Percentiles rank a stretch among this genome's conserved stretches.
Conservation (phyloP, 768 basidiomycete species). For the Solioccasus polychromus region DNA sequence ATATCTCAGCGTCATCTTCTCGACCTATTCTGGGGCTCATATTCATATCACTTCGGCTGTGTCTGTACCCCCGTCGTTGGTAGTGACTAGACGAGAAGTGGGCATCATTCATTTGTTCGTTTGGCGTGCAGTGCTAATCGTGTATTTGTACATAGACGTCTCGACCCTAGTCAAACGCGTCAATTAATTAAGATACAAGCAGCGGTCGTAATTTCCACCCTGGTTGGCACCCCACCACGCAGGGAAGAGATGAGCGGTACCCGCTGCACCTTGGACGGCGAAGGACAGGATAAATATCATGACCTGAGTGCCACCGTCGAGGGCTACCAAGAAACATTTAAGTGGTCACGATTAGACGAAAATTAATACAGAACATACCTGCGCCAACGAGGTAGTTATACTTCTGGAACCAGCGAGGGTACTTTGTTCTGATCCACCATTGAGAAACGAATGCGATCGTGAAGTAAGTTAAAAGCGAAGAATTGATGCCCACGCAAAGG, state of each 20-base stretch:
- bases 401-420: constrained; percentile 65
- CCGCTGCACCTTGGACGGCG: constrained; percentile 51
- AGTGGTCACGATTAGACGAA: background rate
- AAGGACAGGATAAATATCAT: constrained; percentile 55
- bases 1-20: too few relatives aligned
- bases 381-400: constrained; percentile 70
- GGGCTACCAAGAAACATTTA: constrained; percentile 16
- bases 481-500: constrained; percentile 56
- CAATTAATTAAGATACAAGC: constrained; percentile 1
- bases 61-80: too few relatives aligned
- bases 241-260: constrained; percentile 48
- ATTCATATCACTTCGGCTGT: too few relatives aligned
- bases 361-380: constrained; percentile 27
- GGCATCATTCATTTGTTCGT: too few relatives aligned
- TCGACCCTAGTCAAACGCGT: too few relatives aligned
- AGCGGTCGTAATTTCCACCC: constrained; percentile 37
- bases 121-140: too few relatives aligned
- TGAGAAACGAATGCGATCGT: constrained; percentile 58
- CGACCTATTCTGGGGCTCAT: too few relatives aligned
- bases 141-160: too few relatives aligned
- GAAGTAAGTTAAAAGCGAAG: constrained; percentile 44
- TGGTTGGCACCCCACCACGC: constrained; percentile 61
- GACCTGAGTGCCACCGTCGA: constrained; percentile 43
- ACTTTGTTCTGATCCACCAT: constrained; percentile 52
- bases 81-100: too few relatives aligned